Conservation (phyloP, 352 stramenopile genomes). For the Discostella stelligera region DNA sequence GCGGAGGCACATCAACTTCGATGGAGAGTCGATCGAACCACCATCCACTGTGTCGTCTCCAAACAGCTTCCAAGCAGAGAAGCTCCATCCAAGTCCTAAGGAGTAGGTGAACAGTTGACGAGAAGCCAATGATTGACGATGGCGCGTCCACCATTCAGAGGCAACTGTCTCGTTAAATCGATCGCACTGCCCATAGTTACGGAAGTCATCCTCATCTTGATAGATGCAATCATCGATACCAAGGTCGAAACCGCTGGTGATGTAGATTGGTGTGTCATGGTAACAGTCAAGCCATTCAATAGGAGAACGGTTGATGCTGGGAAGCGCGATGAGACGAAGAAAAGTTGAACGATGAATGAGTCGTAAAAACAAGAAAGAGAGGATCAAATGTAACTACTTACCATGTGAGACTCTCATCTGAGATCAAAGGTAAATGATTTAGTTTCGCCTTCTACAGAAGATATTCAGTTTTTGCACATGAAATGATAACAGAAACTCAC, state of each 20-base stretch:
- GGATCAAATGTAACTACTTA: background rate
- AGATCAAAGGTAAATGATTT: background rate
- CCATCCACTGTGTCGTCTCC: constrained; percentile 21
- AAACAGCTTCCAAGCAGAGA: constrained; percentile 71
- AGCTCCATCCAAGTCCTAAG: constrained; percentile 62
- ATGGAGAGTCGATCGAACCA: constrained; percentile 53
- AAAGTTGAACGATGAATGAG: background rate
- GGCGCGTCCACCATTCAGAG: constrained; percentile 62
- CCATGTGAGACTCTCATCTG: constrained; percentile 8
- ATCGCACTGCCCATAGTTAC: constrained; percentile 73
- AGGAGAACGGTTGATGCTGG: constrained; percentile 62
- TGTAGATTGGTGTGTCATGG: constrained; percentile 48
- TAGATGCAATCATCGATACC: constrained; percentile 64
- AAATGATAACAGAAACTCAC: constrained; percentile 14
- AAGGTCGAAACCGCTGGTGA: constrained; percentile 67
- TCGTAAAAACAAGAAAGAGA: background rate
- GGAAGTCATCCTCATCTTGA: constrained; percentile 40
- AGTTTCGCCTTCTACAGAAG: background rate
- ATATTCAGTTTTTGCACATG: too few species aligned
- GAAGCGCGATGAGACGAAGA: background rate
- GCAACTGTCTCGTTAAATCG: constrained; percentile 67
- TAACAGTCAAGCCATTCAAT: constrained; percentile 67
- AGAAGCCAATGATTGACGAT: constrained; percentile 59
- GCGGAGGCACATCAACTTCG: constrained; percentile 60
- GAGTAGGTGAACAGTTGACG: constrained; percentile 68